phyloP scores from a whole-genome alignment of 1,139 yeast species.

The Pneumocystis murina region DNA sequence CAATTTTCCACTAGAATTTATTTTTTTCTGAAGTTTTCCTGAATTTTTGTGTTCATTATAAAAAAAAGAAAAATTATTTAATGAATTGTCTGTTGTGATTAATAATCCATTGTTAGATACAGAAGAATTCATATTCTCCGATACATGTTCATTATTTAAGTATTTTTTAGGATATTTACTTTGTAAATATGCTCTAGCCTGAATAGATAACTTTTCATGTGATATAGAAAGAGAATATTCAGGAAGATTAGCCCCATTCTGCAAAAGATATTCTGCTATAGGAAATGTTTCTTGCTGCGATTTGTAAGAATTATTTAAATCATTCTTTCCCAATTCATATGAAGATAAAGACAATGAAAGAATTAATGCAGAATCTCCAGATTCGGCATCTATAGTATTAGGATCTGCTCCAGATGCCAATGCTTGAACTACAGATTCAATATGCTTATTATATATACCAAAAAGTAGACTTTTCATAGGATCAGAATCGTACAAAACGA shows the following conservation, averaged over 20 bases:
- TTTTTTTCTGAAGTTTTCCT: not conserved
- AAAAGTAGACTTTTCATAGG: slow-evolving; percentile 24
- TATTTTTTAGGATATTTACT: not conserved
- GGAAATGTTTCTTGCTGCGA: slow-evolving; percentile 31
- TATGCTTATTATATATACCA: slow-evolving; percentile 23
- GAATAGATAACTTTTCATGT: not conserved
- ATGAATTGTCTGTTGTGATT: not conserved
- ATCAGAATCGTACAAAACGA: slow-evolving; percentile 23
- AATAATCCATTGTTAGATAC: not conserved
- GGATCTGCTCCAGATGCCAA: slow-evolving; percentile 31
- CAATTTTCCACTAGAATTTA: not conserved
- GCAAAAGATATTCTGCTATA: slow-evolving; percentile 55
- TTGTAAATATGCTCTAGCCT: not conserved
- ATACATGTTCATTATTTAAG: not conserved
- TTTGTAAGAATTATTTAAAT: slow-evolving; percentile 7
- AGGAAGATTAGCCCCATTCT: slow-evolving; percentile 42
- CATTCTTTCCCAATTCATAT: slow-evolving; percentile 6
- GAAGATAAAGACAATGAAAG: slow-evolving; percentile 7
- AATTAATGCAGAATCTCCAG: slow-evolving; percentile 5
- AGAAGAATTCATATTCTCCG: not conserved
- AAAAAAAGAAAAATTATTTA: not conserved
- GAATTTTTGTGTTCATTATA: not conserved
- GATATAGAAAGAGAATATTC: not conserved
- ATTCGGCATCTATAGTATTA: slow-evolving; percentile 15
- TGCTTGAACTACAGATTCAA: slow-evolving; percentile 23